phyloP scores from a whole-genome alignment of 2,329 filamentous ascomycete genomes.

The Cryoendolithus antarcticus region DNA sequence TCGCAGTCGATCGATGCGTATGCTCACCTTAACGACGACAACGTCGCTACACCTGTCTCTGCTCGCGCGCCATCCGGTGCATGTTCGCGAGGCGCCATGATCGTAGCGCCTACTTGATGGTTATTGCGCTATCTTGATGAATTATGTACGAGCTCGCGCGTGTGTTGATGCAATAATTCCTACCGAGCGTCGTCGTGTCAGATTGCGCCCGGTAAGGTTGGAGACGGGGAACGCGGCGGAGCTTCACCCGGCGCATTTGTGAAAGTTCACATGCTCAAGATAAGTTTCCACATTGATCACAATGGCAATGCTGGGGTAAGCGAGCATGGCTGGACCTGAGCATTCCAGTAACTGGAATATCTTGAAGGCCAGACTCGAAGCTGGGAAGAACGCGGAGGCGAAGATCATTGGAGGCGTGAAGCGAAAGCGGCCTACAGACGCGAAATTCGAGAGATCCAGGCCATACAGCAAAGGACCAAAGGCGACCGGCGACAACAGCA shows the following conservation, averaged over 20 bases:
- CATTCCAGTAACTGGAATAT: constrained; percentile 62
- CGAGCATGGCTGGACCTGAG: constrained; percentile 25
- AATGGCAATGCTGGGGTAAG: constrained; percentile 4
- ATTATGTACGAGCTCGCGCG: too few relatives aligned
- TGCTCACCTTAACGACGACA: constrained; percentile 66
- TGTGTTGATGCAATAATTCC: too few relatives aligned
- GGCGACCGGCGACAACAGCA: constrained; percentile 5
- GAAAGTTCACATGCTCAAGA: too few relatives aligned
- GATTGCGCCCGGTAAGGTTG: constrained; percentile 5
- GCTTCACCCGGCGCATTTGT: too few relatives aligned
- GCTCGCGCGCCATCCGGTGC: constrained; percentile 28
- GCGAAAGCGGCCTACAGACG: constrained; percentile 18
- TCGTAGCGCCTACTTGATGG: not conserved
- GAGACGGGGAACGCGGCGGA: too few relatives aligned
- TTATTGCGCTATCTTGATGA: too few relatives aligned
- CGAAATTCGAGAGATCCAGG: constrained; percentile 8
- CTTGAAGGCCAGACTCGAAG: constrained; percentile 47
- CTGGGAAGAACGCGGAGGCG: constrained; percentile 25
- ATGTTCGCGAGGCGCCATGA: constrained; percentile 41
- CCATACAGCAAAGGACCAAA: constrained; percentile 10
- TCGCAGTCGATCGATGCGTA: not conserved
- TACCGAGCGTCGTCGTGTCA: constrained; percentile 1
- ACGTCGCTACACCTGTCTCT: constrained; percentile 70
- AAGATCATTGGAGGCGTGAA: constrained; percentile 21
- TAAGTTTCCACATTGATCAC: too few relatives aligned